Percentiles rank a stretch among this genome's conserved stretches.
phyloP scores from a whole-genome alignment of 768 basidiomycete species.

The Tylopilus cervinicoccineus region DNA sequence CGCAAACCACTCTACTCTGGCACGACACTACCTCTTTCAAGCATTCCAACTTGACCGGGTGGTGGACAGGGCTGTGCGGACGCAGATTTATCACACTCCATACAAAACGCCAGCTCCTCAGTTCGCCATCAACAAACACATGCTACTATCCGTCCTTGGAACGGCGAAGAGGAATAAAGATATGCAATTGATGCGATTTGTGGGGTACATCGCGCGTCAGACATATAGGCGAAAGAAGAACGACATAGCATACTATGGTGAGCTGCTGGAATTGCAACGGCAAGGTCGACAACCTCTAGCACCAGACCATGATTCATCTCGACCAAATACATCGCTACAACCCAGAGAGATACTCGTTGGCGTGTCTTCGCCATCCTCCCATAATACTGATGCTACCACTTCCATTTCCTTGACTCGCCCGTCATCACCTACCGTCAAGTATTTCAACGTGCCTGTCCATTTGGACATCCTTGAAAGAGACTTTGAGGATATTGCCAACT shows the following conservation, averaged over 20 bases:
- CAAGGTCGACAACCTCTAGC: conserved; percentile 22
- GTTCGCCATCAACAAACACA: conserved; percentile 51
- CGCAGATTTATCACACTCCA: conserved; percentile 28
- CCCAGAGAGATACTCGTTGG: not conserved
- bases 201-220: conserved; percentile 42
- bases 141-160: conserved; percentile 56
- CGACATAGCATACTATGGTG: conserved; percentile 41
- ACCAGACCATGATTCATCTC: conserved; percentile 20
- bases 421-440: conserved; percentile 20
- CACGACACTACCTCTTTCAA: conserved; percentile 63
- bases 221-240: conserved; percentile 47
- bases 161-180: conserved; percentile 57
- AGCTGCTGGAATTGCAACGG: conserved; percentile 27
- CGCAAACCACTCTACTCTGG: conserved; percentile 46
- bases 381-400: not conserved
- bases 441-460: conserved; percentile 53
- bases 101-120: conserved; percentile 43
- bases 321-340: not conserved
- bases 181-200: conserved; percentile 57
- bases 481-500: conserved; percentile 42
- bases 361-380: not conserved
- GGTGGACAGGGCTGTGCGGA: conserved; percentile 32
- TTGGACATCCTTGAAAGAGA: conserved; percentile 54
- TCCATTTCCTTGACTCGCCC: conserved; percentile 28
- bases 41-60: conserved; percentile 45